Evolutionary conservation across 306 rosid genomes (phyloP).

Genomic region (Astragalus membranaceus): DNA sequence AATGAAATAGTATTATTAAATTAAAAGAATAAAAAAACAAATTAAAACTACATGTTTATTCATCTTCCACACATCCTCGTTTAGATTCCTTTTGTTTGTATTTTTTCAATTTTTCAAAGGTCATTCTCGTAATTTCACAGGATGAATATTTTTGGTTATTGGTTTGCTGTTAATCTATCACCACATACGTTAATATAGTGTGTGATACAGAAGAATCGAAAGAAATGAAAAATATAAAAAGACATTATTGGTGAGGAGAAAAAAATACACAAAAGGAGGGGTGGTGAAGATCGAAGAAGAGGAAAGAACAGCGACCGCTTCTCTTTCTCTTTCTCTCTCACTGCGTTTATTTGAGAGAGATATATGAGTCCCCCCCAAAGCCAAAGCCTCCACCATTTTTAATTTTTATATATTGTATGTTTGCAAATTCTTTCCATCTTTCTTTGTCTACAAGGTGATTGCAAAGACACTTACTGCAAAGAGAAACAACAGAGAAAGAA

Average conservation of each 20-base stretch:
- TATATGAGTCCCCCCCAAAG: slow-evolving; percentile 42
- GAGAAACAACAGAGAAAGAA: slow-evolving; percentile 34
- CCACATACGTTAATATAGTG: background rate
- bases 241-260: slow-evolving; percentile 34
- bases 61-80: background rate
- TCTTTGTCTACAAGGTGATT: slow-evolving; percentile 67
- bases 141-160: slow-evolving; percentile 7
- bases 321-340: slow-evolving; percentile 26
- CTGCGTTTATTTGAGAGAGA: slow-evolving; percentile 54
- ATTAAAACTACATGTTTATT: background rate
- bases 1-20: background rate
- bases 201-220: slow-evolving; percentile 17
- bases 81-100: background rate
- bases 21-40: background rate
- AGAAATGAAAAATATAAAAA: slow-evolving; percentile 22
- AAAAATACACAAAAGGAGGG: too few relatives aligned
- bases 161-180: background rate
- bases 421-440: slow-evolving; percentile 31
- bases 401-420: slow-evolving; percentile 19
- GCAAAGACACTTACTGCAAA: slow-evolving; percentile 53
- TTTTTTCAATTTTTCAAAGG: background rate
- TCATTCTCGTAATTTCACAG: slow-evolving; percentile 16
- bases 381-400: slow-evolving; percentile 39
- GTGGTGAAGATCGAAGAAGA: slow-evolving; percentile 25
- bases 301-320: slow-evolving; percentile 56